phyloP scores from a whole-genome alignment of 129 eudicot species.

The Chrysanthemum lavandulifolium region DNA sequence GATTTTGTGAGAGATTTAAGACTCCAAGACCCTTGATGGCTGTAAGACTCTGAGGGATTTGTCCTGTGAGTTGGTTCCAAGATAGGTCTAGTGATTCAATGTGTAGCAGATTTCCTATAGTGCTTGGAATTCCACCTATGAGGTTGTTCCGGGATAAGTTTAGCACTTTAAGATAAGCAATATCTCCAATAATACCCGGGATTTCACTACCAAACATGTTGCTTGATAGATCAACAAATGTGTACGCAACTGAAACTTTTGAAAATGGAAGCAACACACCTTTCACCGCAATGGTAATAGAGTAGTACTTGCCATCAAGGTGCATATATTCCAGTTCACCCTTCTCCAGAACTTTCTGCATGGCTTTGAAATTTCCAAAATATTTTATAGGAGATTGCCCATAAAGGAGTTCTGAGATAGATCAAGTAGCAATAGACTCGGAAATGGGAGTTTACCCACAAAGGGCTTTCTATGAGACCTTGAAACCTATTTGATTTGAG shows the following conservation, averaged over 20 bases:
- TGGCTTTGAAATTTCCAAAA: constrained; percentile 28
- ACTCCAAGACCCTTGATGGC: constrained; percentile 19
- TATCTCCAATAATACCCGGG: too few species aligned
- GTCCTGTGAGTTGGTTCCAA: constrained; percentile 36
- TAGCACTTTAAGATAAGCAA: not conserved
- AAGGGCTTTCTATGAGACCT: not conserved
- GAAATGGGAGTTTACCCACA: not conserved
- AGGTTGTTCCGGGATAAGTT: constrained; percentile 41
- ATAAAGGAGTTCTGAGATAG: constrained; percentile 30
- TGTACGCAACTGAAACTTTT: not conserved
- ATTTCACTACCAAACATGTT: constrained; percentile 10
- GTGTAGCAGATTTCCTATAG: constrained; percentile 25
- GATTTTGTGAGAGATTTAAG: constrained; percentile 39
- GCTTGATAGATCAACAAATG: constrained; percentile 6
- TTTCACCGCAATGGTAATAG: not conserved
- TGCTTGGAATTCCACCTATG: constrained; percentile 34
- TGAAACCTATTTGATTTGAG: constrained; percentile 36
- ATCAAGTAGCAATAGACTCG: constrained; percentile 31
- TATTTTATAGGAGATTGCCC: constrained; percentile 18
- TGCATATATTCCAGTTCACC: not conserved
- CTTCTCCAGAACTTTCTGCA: not conserved
- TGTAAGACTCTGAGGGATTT: constrained; percentile 27
- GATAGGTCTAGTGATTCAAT: constrained; percentile 44
- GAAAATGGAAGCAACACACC: not conserved
- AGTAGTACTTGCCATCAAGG: not conserved